These are phyloP conservation scores for Talaromyces sp. DNA, from an alignment of 2,329 filamentous ascomycete genomes.

Conservation along the genomic window DNA sequence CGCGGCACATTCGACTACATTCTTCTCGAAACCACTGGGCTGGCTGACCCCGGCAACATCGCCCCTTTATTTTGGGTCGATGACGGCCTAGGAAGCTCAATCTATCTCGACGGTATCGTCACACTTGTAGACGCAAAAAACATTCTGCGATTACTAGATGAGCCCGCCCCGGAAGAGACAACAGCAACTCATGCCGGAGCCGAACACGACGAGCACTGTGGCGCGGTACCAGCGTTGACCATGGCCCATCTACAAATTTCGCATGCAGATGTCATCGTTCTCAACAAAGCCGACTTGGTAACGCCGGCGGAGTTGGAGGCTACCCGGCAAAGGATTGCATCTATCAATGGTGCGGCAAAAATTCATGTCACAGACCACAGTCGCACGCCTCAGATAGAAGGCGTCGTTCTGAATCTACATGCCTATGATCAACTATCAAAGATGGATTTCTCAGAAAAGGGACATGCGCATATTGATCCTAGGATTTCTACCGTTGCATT, in stretches of 20 bases:
- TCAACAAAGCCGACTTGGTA: constrained; percentile 92
- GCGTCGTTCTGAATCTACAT: constrained; percentile 82
- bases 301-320: constrained; percentile 63
- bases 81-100: constrained; percentile 88
- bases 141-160: constrained; percentile 76
- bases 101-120: constrained; percentile 95
- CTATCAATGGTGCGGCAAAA: constrained; percentile 87
- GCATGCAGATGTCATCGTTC: constrained; percentile 88
- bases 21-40: constrained; percentile 88
- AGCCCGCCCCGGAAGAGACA: constrained; percentile 48
- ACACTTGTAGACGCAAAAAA: constrained; percentile 96
- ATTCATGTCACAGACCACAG: constrained; percentile 79
- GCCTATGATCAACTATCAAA: constrained; percentile 82
- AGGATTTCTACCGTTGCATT: constrained; percentile 82
- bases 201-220: constrained; percentile 27
- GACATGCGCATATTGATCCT: constrained; percentile 87
- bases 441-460: constrained; percentile 68
- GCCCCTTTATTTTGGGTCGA: constrained; percentile 98
- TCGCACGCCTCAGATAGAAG: constrained; percentile 76
- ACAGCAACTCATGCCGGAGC: constrained; percentile 24
- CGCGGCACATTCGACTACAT: constrained; percentile 97
- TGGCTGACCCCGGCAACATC: constrained; percentile 93
- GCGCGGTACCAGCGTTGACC: constrained; percentile 68
- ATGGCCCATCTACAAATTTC: constrained; percentile 96
- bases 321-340: constrained; percentile 68